phyloP scores from a whole-genome alignment of 805 yeast genomes.

The Komagataella mondaviorum region DNA sequence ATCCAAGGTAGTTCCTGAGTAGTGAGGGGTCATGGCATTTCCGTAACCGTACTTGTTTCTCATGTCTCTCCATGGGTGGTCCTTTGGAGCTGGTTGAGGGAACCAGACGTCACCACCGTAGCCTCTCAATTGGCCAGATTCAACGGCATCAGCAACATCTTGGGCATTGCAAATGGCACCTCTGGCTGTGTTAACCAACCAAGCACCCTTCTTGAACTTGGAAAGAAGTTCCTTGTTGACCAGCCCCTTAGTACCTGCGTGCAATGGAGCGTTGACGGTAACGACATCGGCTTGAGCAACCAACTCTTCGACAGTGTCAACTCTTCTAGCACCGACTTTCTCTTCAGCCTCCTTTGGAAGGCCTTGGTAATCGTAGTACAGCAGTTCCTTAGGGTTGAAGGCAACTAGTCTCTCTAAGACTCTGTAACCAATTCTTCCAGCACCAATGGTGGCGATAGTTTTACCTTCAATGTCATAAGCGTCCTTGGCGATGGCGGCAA shows the following conservation, averaged over 20 bases:
- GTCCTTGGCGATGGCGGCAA: constrained; percentile 63
- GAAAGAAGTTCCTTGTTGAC: constrained; percentile 52
- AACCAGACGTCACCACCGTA: constrained; percentile 83
- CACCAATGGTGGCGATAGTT: constrained; percentile 69
- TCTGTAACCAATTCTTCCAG: constrained; percentile 71
- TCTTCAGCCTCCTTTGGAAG: constrained; percentile 45
- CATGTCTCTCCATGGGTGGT: constrained; percentile 70
- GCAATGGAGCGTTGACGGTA: constrained; percentile 68
- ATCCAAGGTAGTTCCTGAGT: constrained; percentile 68
- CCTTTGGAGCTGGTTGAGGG: constrained; percentile 72
- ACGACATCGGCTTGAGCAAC: constrained; percentile 58
- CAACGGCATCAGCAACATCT: constrained; percentile 65
- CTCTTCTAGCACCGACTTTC: constrained; percentile 46
- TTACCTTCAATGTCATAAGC: constrained; percentile 67
- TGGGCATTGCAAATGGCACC: constrained; percentile 67
- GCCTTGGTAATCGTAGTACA: constrained; percentile 65
- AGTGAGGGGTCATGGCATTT: constrained; percentile 78
- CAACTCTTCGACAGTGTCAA: constrained; percentile 48
- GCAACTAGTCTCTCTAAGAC: constrained; percentile 60
- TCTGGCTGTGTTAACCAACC: constrained; percentile 69
- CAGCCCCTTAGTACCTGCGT: constrained; percentile 53
- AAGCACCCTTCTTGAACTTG: constrained; percentile 61
- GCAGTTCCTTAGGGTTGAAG: constrained; percentile 60
- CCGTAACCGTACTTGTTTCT: constrained; percentile 56
- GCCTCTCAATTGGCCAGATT: constrained; percentile 57